Percentiles rank a stretch among this genome's conserved stretches.
phyloP scores from a whole-genome alignment of 2,329 filamentous ascomycete species.

The Xylaria arbuscula region DNA sequence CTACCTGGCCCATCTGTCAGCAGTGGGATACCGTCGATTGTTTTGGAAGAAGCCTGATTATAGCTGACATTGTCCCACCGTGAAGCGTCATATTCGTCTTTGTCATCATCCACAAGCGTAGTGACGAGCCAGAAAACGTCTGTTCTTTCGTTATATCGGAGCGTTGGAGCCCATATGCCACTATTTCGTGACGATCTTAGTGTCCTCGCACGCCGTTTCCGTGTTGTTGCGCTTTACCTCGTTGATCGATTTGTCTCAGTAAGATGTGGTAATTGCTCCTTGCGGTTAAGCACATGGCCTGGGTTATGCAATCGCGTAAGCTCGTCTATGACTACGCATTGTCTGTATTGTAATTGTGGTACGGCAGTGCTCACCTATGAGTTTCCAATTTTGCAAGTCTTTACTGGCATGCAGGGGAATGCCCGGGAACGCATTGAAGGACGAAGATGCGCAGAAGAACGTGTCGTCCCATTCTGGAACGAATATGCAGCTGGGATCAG shows the following conservation, averaged over 20 bases:
- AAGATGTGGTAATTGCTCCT: constrained; percentile 45
- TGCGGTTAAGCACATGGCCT: constrained; percentile 48
- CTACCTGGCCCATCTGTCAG: constrained; percentile 49
- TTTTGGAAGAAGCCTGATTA: background rate
- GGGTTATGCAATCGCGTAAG: constrained; percentile 6
- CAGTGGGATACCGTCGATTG: background rate
- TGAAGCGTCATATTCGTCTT: constrained; percentile 46
- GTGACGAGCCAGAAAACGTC: constrained; percentile 59
- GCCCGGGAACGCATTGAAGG: constrained; percentile 59
- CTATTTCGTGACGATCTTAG: constrained; percentile 36
- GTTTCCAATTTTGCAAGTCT: constrained; percentile 57
- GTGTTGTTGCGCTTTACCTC: constrained; percentile 34
- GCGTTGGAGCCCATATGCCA: constrained; percentile 61
- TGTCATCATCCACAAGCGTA: constrained; percentile 53
- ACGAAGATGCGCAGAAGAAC: constrained; percentile 58
- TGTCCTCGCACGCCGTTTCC: background rate
- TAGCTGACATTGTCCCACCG: constrained; percentile 51
- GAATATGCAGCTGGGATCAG: constrained; percentile 58
- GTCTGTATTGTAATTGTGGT: background rate
- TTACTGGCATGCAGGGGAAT: constrained; percentile 58
- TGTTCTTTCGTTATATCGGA: constrained; percentile 55
- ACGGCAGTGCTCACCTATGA: constrained; percentile 40
- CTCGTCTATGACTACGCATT: background rate
- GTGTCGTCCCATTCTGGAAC: constrained; percentile 53
- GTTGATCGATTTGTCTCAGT: constrained; percentile 48